phyloP scores from a whole-genome alignment of 257 asterid genomes.

The Solanum pimpinellifolium region DNA sequence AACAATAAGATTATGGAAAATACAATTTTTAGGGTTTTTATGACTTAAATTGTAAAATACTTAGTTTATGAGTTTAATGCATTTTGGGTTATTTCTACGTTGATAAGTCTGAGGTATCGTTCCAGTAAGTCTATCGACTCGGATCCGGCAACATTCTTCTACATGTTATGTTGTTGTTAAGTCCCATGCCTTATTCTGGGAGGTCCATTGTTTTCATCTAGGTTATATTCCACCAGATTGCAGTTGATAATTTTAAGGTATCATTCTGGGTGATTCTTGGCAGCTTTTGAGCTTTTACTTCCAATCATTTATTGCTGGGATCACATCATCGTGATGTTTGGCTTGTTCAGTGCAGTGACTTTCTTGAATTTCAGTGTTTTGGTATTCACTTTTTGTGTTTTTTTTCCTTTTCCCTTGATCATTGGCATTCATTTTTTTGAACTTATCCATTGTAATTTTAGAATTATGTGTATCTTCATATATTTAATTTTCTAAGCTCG shows the following conservation, averaged over 20 bases:
- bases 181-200: not conserved
- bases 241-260: not conserved
- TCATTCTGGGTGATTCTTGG: not conserved
- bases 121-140: not conserved
- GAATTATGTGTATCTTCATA: not conserved
- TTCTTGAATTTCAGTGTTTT: not conserved
- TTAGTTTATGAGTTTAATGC: not conserved
- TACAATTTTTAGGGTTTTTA: too few species aligned
- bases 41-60: not conserved
- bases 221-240: not conserved
- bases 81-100: not conserved
- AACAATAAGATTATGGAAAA: not conserved
- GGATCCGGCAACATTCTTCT: not conserved
- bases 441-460: not conserved
- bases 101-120: not conserved
- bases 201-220: not conserved
- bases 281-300: not conserved
- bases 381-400: not conserved
- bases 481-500: not conserved
- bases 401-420: not conserved
- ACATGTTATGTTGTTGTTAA: not conserved
- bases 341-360: not conserved
- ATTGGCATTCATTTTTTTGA: not conserved
- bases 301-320: not conserved
- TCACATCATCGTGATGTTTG: not conserved